These are phyloP conservation scores for Aechmea fasciata DNA, from an alignment of 176 grass and related monocot species.

Conservation along the genomic window DNA sequence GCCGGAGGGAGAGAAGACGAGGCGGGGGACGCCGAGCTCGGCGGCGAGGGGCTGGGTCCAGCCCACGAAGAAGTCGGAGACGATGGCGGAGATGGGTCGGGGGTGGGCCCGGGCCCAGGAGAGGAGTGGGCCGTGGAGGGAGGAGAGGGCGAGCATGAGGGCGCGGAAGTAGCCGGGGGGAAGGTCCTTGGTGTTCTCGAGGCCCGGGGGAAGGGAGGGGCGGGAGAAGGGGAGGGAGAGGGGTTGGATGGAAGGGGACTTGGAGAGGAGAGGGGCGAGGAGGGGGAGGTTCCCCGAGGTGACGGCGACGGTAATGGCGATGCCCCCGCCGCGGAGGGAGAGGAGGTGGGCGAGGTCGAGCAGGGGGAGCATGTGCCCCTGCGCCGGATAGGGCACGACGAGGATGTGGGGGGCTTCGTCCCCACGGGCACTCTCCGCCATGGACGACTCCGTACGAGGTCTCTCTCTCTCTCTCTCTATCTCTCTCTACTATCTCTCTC, in stretches of 20 bases:
- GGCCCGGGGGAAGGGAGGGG: slow-evolving; percentile 32
- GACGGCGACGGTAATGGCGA: slow-evolving; percentile 46
- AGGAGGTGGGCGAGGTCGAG: slow-evolving; percentile 41
- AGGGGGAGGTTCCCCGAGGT: slow-evolving; percentile 34
- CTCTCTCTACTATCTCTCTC: too few relatives aligned
- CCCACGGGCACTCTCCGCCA: slow-evolving; percentile 13
- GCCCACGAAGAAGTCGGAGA: slow-evolving; percentile 53
- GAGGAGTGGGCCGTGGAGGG: slow-evolving; percentile 25
- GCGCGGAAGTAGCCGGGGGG: not conserved
- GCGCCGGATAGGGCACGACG: slow-evolving; percentile 42
- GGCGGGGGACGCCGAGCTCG: slow-evolving; percentile 29
- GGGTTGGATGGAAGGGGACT: slow-evolving; percentile 30
- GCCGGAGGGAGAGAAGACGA: slow-evolving; percentile 44
- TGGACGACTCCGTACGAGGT: not conserved
- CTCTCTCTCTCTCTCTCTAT: slow-evolving; percentile 10
- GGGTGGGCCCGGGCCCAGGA: slow-evolving; percentile 19
- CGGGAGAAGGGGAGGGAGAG: slow-evolving; percentile 51
- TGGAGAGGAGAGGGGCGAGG: slow-evolving; percentile 48
- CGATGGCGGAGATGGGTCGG: slow-evolving; percentile 25
- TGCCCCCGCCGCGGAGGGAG: slow-evolving; percentile 19
- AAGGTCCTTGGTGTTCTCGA: slow-evolving; percentile 41
- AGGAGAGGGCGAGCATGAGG: slow-evolving; percentile 21
- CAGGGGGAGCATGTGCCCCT: slow-evolving; percentile 53
- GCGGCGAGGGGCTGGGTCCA: slow-evolving; percentile 52
- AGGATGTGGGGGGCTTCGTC: slow-evolving; percentile 30